Evolutionary conservation across 176 grass and related monocot genomes (phyloP).

Genomic region (sorghum (Sorghum bicolor)): DNA sequence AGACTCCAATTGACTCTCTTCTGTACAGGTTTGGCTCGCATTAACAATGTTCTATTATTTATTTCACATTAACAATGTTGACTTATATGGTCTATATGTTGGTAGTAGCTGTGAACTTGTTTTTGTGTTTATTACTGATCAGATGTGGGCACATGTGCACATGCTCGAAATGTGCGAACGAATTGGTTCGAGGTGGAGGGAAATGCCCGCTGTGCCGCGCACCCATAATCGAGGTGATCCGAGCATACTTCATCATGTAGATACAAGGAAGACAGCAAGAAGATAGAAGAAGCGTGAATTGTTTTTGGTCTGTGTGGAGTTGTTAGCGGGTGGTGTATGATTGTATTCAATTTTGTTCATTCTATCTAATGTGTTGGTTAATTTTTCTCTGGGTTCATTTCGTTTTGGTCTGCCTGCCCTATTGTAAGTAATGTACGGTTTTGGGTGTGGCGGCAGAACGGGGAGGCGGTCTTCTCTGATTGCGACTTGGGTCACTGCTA

Average conservation of each 20-base stretch:
- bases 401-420: constrained; percentile 11
- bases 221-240: constrained; percentile 87
- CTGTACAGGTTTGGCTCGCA: constrained; percentile 65
- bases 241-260: constrained; percentile 62
- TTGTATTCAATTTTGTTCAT: constrained; percentile 25
- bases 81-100: background rate
- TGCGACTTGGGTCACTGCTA: background rate
- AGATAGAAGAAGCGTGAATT: background rate
- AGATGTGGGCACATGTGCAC: constrained; percentile 99
- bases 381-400: background rate
- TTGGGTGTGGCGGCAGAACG: constrained; percentile 23
- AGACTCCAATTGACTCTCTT: constrained; percentile 90
- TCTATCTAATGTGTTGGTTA: constrained; percentile 16
- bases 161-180: constrained; percentile 88
- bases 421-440: constrained; percentile 37
- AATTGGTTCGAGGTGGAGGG: constrained; percentile 66
- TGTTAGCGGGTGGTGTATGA: constrained; percentile 11
- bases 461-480: background rate
- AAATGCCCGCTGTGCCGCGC: constrained; percentile 95
- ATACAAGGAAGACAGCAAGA: constrained; percentile 19
- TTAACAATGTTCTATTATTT: background rate
- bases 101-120: background rate
- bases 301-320: constrained; percentile 7
- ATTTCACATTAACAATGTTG: background rate
- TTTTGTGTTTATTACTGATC: constrained; percentile 20